Base-by-base conservation (phyloP, 306 rosid species). In the Dalbergia cultrata region DNA sequence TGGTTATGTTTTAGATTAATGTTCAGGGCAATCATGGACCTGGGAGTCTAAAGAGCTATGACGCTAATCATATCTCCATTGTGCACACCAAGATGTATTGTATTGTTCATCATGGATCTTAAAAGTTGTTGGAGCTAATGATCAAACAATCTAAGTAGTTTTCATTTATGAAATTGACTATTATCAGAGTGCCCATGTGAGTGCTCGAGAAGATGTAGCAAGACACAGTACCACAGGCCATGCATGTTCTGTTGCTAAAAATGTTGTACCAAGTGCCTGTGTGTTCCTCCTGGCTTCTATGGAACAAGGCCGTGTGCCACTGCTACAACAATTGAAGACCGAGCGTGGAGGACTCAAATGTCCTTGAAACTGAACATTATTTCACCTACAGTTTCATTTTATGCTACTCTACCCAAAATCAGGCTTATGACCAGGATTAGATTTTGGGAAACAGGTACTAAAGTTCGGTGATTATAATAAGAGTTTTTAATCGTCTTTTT, bases 291-390 rank as follows among this genome's bases (percentile, higher is more conserved):
- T 44, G 90, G 92, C 64, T 88, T 45, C 81, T 85, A 88, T 33
- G 92, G 0, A 90, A 88, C 89, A 90, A 90, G 43, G 70, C 79
- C 9, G 85, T 86, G 43, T 90, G 92, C 41, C 92, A 90, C 18
- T 90, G 94, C 84, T 90, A 86, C 87, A 88, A 85, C 87, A 90
- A 88, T 82, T 85, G 88, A 88, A 90, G 88, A 88, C 88, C 81
- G 77, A 81, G 85, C 68, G 74, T 18, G 94, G 89, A 77, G 90
- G 94, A 57, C 94, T 92, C 67, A 90, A 90, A 66, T 88, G 92
- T 61, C 92, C 90, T 84, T 86, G 66, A 86, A 53, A 70, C 8
- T 22, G 7, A 16, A 18, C 0, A 43, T 56, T 18, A 18, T 33
- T 52, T n/a, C 22, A 54, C 21, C 53, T 43, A 4, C 37, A 43